These are phyloP conservation scores for Xylaria flabelliformis DNA, from an alignment of 495 filamentous ascomycete genomes.

Conservation along the genomic window DNA sequence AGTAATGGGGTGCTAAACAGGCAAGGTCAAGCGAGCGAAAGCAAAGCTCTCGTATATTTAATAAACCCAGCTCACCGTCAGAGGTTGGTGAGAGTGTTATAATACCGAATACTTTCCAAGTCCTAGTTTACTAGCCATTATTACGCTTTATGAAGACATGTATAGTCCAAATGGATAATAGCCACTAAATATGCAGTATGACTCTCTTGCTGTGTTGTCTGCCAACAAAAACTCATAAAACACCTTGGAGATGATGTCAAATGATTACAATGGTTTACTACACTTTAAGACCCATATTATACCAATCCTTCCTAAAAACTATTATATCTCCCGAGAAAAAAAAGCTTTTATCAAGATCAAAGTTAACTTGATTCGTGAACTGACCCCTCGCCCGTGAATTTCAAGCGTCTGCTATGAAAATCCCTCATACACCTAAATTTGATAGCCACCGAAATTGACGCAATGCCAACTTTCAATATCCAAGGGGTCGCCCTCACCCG, in stretches of 20 bases:
- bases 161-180: not conserved
- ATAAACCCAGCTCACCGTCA: too few species aligned
- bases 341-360: not conserved
- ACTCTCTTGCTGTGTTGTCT: too few species aligned
- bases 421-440: not conserved
- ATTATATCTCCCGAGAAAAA: not conserved
- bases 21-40: too few species aligned
- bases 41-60: too few species aligned
- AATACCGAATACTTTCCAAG: too few species aligned
- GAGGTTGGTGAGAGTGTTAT: too few species aligned
- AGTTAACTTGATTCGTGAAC: not conserved
- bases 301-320: not conserved
- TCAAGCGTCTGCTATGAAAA: not conserved
- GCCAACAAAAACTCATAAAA: not conserved
- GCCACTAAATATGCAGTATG: not conserved
- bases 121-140: too few species aligned
- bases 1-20: too few species aligned
- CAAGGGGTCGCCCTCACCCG: constrained; percentile 23
- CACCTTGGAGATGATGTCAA: not conserved
- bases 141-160: too few species aligned
- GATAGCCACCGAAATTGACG: constrained; percentile 16
- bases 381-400: not conserved
- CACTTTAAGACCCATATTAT: not conserved
- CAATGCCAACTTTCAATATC: constrained; percentile 30
- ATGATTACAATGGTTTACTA: not conserved